Evolutionary conservation across 805 yeast species (phyloP), one percentile per base, ranked within the genome.

Genomic region (Monosporozyma yasuniensis): DNA sequence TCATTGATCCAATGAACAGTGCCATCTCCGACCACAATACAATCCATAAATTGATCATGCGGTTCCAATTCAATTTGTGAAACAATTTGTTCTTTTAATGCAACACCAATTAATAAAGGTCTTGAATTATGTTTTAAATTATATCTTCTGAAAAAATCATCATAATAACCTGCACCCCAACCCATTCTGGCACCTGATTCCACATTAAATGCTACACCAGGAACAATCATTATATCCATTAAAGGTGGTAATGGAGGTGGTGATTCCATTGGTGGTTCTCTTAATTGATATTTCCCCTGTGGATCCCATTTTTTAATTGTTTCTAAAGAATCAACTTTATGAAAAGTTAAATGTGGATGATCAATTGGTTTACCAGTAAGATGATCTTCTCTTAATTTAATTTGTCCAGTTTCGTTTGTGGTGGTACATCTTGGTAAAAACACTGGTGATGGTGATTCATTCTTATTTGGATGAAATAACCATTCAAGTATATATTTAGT

Each of bases 81-180:
- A 2, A 61, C 54, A 5, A 65, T 30, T 47, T 67, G 71, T 43
- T 67, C 62, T 14, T 56, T 52, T 9, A 67, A 52, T 2, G 64
- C 58, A 6, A 67, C 50, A 1, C 69, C 70, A 16, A 67, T 50
- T 10, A 66, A 54, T 16, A 64, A 19, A 3, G 70, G 68, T 34
- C 46, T 48, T 28, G 50, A 49, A 19, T 60, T 55, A 35, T 58
- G 54, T 22, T 54, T 50, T 25, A 55, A 50, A 28, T 47, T 47
- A 56, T 80, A 80, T 47, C 84, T 67, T 44, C 72, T 68, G 41
- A 85, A 74, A 58, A 73, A 85, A 57, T 83, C 87, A 63, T 91
- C 99, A 64, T 93, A 91, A 64, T 79, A 89, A 0, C 97, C 99
- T 4, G 83, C 91, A 1, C 99, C 99, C 63, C 88, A 95, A 1